A percentile compares a stretch with the other conserved stretches of the same genome.
phyloP scores from a whole-genome alignment of 2,329 filamentous ascomycete species.

The Fusarium nelsonii region DNA sequence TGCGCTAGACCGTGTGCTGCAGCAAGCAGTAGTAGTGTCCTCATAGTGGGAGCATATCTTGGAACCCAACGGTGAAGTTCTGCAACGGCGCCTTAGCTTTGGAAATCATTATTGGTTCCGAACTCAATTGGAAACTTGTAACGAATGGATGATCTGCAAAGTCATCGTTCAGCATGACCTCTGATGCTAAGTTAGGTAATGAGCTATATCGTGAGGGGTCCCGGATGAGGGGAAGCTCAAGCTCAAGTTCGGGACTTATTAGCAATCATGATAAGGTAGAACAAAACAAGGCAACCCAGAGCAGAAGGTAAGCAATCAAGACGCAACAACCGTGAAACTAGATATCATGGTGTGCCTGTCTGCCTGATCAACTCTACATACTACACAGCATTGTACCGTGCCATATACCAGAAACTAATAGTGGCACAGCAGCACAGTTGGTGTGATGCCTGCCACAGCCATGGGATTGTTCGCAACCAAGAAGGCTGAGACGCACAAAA shows the following conservation, averaged over 20 bases:
- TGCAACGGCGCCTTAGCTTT: constrained; percentile 26
- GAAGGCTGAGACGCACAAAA: constrained; percentile 35
- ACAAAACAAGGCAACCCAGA: constrained; percentile 14
- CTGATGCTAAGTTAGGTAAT: constrained; percentile 11
- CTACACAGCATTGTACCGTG: neutral
- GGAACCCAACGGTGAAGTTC: constrained; percentile 18
- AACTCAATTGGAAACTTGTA: constrained; percentile 20
- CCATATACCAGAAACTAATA: constrained; percentile 15
- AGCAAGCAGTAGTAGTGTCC: constrained; percentile 12
- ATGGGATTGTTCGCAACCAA: constrained; percentile 21
- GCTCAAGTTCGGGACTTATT: neutral
- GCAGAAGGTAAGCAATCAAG: constrained; percentile 10
- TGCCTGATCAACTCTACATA: neutral
- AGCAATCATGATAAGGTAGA: constrained; percentile 30
- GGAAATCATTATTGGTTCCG: constrained; percentile 22
- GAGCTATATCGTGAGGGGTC: constrained; percentile 6
- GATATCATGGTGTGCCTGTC: constrained; percentile 7
- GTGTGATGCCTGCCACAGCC: constrained; percentile 39
- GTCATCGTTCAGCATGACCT: constrained; percentile 32
- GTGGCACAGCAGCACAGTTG: constrained; percentile 29
- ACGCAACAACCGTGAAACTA: constrained; percentile 18
- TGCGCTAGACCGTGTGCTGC: constrained; percentile 7
- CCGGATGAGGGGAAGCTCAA: constrained; percentile 20
- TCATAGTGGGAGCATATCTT: constrained; percentile 12
- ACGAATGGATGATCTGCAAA: constrained; percentile 25